Conservation (phyloP, 2,329 filamentous ascomycete genomes). For the Pestalotiopsis sp. region DNA sequence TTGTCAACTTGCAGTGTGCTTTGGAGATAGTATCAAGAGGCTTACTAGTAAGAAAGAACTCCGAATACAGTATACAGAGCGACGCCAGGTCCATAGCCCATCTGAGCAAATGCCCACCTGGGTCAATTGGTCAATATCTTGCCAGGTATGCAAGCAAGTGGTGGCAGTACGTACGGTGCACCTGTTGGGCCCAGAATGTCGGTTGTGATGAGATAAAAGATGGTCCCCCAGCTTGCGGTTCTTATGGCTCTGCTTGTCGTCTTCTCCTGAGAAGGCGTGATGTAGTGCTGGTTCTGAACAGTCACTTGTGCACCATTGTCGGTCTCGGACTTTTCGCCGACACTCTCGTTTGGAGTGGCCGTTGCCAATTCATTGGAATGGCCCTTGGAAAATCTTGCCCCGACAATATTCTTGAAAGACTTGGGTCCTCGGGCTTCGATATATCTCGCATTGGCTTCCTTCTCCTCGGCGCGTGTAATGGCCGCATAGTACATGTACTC, state of each 20-base stretch:
- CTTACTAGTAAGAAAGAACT: constrained; percentile 35
- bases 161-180: neutral
- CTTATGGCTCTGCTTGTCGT: constrained; percentile 47
- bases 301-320: neutral
- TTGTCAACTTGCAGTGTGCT: neutral
- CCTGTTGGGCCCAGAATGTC: constrained; percentile 41
- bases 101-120: constrained; percentile 22
- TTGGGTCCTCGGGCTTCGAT: constrained; percentile 16
- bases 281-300: constrained; percentile 6
- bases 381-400: neutral
- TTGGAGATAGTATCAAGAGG: neutral
- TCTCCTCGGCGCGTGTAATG: constrained; percentile 24
- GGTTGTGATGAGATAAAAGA: constrained; percentile 53
- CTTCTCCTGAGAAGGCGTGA: constrained; percentile 46
- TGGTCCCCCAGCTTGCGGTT: constrained; percentile 46
- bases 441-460: neutral
- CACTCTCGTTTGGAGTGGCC: neutral
- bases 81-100: constrained; percentile 41
- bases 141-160: too few relatives aligned
- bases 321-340: neutral
- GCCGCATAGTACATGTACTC: constrained; percentile 25
- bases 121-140: too few relatives aligned
- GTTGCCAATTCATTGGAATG: neutral
- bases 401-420: constrained; percentile 5
- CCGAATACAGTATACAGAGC: constrained; percentile 48